These are phyloP conservation scores for Dictyostelium brefeldianum DNA, from an alignment of 78 protist genomes.

Conservation along the genomic window DNA sequence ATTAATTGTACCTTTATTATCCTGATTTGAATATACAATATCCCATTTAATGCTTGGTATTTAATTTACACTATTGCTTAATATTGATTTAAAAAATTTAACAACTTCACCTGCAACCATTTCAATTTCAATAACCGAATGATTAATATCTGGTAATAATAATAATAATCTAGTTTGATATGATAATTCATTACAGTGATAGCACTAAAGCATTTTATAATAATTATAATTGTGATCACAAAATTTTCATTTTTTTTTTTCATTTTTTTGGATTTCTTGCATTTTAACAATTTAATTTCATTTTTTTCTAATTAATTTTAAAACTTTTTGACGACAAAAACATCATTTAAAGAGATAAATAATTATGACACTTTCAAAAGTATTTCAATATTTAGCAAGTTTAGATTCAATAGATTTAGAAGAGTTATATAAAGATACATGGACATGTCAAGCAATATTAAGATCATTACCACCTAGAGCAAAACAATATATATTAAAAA, in stretches of 20 bases:
- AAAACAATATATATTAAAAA: conserved; percentile 60
- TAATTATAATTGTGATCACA: no score
- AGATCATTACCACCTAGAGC: conserved; percentile 67
- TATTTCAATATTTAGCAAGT: conserved; percentile 70
- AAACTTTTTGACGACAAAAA: not conserved
- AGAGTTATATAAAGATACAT: conserved; percentile 47
- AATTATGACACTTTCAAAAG: conserved; percentile 1
- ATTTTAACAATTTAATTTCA: conserved; percentile 75
- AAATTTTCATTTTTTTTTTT: no score
- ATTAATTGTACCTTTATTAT: not conserved
- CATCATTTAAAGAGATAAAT: not conserved
- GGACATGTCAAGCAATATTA: conserved; percentile 67
- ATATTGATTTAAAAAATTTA: conserved; percentile 7
- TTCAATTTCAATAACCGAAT: not conserved
- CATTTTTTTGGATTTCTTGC: no score
- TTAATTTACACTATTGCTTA: not conserved
- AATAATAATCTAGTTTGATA: conserved; percentile 15
- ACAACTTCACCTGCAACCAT: not conserved
- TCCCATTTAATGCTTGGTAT: conserved; percentile 39
- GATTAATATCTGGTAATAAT: conserved; percentile 24
- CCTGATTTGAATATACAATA: not conserved
- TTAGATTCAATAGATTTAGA: conserved; percentile 27
- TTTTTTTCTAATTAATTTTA: conserved; percentile 32
- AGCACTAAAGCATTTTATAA: no score
- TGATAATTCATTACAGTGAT: not conserved